These are phyloP conservation scores for Pestalotiopsis sp. DNA, from an alignment of 2,329 filamentous ascomycete species.

Conservation along the genomic window DNA sequence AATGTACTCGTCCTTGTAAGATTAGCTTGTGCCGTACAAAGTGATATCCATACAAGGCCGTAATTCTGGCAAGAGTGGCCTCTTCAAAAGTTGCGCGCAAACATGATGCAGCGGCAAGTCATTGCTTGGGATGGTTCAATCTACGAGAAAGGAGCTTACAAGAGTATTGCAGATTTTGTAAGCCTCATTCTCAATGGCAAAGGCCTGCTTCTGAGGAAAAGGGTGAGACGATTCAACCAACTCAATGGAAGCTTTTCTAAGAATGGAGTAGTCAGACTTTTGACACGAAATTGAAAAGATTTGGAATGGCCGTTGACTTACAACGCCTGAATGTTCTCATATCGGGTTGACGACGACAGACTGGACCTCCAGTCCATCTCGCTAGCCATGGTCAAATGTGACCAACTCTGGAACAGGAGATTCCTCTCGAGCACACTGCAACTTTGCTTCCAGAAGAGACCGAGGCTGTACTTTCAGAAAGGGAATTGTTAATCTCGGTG, in stretches of 20 bases:
- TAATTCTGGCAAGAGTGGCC: too few relatives aligned
- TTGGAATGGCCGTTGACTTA: slow-evolving; percentile 48
- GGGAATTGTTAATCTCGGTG: background rate
- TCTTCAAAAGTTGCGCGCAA: background rate
- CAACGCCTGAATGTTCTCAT: slow-evolving; percentile 65
- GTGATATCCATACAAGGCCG: background rate
- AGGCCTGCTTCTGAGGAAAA: slow-evolving; percentile 50
- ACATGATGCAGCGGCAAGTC: background rate
- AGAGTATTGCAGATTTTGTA: slow-evolving; percentile 59
- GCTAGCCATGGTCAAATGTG: slow-evolving; percentile 33
- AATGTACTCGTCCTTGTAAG: slow-evolving; percentile 61
- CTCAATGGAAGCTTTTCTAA: slow-evolving; percentile 29
- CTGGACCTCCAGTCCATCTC: slow-evolving; percentile 49
- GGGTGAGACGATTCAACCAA: slow-evolving; percentile 21
- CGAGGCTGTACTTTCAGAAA: background rate
- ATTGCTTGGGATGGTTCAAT: background rate
- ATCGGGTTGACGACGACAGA: slow-evolving; percentile 61
- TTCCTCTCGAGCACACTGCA: background rate
- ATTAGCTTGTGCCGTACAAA: background rate
- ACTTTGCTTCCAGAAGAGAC: background rate
- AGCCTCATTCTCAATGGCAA: slow-evolving; percentile 66
- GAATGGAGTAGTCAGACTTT: background rate
- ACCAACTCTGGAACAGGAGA: background rate
- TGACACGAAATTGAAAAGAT: slow-evolving; percentile 62
- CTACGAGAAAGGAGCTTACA: slow-evolving; percentile 43